Base-by-base conservation (phyloP, 257 asterid genomes). In the Solanum ahanhuiri region DNA sequence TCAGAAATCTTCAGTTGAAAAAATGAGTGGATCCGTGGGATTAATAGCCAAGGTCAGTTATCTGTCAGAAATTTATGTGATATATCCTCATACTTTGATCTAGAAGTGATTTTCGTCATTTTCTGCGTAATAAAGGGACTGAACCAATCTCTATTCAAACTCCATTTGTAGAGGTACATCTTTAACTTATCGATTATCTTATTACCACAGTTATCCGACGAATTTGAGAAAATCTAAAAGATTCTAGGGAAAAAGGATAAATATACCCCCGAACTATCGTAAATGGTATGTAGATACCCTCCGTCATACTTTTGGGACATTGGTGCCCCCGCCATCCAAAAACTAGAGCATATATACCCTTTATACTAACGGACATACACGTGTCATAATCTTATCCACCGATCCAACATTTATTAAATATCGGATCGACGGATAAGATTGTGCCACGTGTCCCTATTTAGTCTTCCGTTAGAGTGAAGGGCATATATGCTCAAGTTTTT, bases 41-140 rank as follows among this genome's bases (percentile, higher is more conserved):
- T 85, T 73, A 76, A 88, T 94, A 85, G 94, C 93, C 48, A 93
- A 89, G 95, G 99, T 93, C 89, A 93, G 97, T 88, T 85, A 7
- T 48, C 58, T 79, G 79, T 51, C 76, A 81, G 75, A 35, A 73
- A 30, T 43, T 43, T 20, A 57, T 43, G n/a, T 72, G 14, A 35
- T 20, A 9, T 51, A 5, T 43, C 28, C 37, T 66, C 77, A 5
- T 35, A 58, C 51, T 57, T 83, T 15, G 35, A 64, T 39, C 33
- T 64, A 37, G 60, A 39, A 37, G 81, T 34, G 57, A 73, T 73
- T 79, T 25, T 79, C 9, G 12, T 45, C 66, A 15, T 45, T 45
- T 7, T 45, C 64, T 45, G 66, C 8, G 1, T 43, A 79, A 25
- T 45, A 41, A 79, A 28, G 23, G 23, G 20, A 76, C 63, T 41